Evolutionary conservation across 1,284 basidiomycete genomes (phyloP).

Genomic region (Heliocybe sulcata): DNA sequence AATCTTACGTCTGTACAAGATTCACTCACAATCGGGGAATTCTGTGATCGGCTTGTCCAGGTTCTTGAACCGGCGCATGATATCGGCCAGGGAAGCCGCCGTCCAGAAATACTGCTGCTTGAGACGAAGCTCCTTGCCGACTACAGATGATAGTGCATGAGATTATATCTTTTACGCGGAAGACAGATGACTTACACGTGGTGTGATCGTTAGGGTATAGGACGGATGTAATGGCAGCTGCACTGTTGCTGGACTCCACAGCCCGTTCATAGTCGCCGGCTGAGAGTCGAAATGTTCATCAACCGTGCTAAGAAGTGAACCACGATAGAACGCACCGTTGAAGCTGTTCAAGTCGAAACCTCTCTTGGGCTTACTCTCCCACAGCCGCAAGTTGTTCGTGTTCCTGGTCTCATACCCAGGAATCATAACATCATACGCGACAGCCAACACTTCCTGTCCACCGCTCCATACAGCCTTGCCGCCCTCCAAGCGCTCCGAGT

Average conservation of each 20-base stretch:
- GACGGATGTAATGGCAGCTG: conserved; percentile 86
- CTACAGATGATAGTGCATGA: conserved; percentile 29
- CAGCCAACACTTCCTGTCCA: conserved; percentile 85
- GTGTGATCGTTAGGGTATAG: conserved; percentile 85
- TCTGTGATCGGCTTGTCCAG: conserved; percentile 66
- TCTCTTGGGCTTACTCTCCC: conserved; percentile 84
- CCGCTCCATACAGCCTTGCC: conserved; percentile 75
- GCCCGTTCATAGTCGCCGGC: conserved; percentile 88
- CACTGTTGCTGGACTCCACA: conserved; percentile 80
- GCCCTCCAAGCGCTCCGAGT: conserved; percentile 62
- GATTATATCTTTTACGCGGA: not conserved
- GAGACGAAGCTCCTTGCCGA: conserved; percentile 85
- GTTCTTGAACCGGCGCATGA: conserved; percentile 79
- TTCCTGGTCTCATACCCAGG: conserved; percentile 78
- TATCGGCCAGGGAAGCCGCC: conserved; percentile 80
- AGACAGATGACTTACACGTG: conserved; percentile 34
- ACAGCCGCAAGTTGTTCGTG: conserved; percentile 74
- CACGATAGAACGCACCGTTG: conserved; percentile 51
- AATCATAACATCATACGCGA: conserved; percentile 89
- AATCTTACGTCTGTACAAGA: conserved; percentile 1
- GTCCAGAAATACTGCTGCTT: conserved; percentile 97
- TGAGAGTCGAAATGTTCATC: conserved; percentile 17
- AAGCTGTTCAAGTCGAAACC: conserved; percentile 91
- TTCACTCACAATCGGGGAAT: conserved; percentile 68
- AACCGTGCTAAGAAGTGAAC: not conserved